Percentiles rank a stretch among this genome's conserved stretches.
Evolutionary conservation across 2,329 filamentous ascomycete species (phyloP).

Genomic region (Penicillium capsulatum): DNA sequence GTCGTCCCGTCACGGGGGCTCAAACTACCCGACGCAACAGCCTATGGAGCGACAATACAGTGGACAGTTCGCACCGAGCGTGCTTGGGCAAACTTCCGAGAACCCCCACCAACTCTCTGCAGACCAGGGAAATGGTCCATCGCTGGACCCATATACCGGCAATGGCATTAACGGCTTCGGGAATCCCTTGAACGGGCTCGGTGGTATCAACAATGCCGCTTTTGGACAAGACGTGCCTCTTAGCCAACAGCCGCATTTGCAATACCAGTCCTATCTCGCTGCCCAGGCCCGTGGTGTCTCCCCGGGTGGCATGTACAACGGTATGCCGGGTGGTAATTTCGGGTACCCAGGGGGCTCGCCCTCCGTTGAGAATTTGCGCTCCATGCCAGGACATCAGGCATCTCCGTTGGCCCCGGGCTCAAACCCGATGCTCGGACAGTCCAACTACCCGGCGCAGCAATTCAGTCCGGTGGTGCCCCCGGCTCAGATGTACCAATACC

Average conservation of each 20-base stretch:
- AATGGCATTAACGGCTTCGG: slow-evolving; percentile 33
- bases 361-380: slow-evolving; percentile 39
- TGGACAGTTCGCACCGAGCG: slow-evolving; percentile 36
- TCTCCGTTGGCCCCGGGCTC: slow-evolving; percentile 35
- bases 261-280: slow-evolving; percentile 56
- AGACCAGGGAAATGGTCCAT: slow-evolving; percentile 30
- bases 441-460: slow-evolving; percentile 43
- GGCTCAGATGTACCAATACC: slow-evolving; percentile 51
- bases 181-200: slow-evolving; percentile 28
- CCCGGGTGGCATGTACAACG: slow-evolving; percentile 44
- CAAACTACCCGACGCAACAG: slow-evolving; percentile 35
- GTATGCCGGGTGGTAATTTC: slow-evolving; percentile 43
- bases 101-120: slow-evolving; percentile 39
- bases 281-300: slow-evolving; percentile 43
- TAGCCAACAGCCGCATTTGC: slow-evolving; percentile 51
- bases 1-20: slow-evolving; percentile 39
- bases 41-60: slow-evolving; percentile 42
- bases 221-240: slow-evolving; percentile 42
- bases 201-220: slow-evolving; percentile 28
- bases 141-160: slow-evolving; percentile 39
- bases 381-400: slow-evolving; percentile 37
- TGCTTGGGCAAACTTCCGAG: slow-evolving; percentile 34
- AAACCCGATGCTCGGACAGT: slow-evolving; percentile 47
- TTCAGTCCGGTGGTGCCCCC: slow-evolving; percentile 45
- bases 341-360: slow-evolving; percentile 43